Conservation (phyloP, 2,329 filamentous ascomycete genomes). For the Didymella sp. region DNA sequence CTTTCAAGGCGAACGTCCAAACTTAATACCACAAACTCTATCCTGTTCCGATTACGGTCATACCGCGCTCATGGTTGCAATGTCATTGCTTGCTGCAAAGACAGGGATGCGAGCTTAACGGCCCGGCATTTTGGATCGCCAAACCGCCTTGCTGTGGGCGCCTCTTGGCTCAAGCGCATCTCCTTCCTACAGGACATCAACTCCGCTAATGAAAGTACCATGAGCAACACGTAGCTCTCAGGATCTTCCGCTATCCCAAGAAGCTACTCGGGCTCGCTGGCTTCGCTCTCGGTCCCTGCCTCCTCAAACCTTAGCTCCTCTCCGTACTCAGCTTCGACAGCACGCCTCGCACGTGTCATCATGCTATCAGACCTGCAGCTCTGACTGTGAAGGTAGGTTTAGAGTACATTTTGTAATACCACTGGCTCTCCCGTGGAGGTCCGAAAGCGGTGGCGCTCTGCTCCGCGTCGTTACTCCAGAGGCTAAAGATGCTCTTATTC, state of each 20-base stretch:
- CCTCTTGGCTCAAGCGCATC: conserved; percentile 29
- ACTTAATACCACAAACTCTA: not conserved
- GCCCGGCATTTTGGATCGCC: conserved; percentile 36
- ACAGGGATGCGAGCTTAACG: conserved; percentile 30
- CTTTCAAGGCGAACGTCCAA: not conserved
- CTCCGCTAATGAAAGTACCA: conserved; percentile 48
- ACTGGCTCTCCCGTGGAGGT: conserved; percentile 30
- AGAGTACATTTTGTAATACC: conserved; percentile 33
- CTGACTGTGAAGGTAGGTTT: conserved; percentile 42
- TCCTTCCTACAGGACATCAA: conserved; percentile 29
- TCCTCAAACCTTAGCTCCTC: conserved; percentile 28
- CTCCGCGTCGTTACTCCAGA: conserved; percentile 39
- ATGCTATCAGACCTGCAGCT: conserved; percentile 35
- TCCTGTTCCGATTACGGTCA: conserved; percentile 6
- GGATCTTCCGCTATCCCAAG: conserved; percentile 27
- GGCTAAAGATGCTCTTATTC: conserved; percentile 30
- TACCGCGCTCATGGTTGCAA: conserved; percentile 12
- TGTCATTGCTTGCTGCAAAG: conserved; percentile 11
- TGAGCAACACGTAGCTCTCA: conserved; percentile 31
- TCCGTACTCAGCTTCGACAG: conserved; percentile 28
- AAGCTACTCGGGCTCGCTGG: conserved; percentile 27
- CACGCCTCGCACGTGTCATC: conserved; percentile 42
- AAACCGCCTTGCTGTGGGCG: conserved; percentile 26
- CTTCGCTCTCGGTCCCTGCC: conserved; percentile 25
- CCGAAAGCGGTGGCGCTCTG: conserved; percentile 29